phyloP scores from a whole-genome alignment of 768 basidiomycete genomes.

The Coprinopsis cinerea region DNA sequence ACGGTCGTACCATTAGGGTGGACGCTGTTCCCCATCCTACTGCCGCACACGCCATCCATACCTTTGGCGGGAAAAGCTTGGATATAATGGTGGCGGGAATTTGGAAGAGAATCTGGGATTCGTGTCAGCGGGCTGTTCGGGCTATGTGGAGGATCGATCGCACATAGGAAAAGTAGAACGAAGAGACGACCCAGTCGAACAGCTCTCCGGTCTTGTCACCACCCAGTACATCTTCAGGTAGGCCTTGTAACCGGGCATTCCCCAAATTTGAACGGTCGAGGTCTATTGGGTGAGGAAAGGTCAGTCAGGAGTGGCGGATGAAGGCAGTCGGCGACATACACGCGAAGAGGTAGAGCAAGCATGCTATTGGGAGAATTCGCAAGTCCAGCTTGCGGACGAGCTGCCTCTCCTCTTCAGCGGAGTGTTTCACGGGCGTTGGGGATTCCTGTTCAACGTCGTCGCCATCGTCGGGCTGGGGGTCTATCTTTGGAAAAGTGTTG shows the following conservation, averaged over 20 bases:
- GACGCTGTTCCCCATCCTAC: slow-evolving; percentile 76
- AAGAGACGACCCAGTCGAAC: slow-evolving; percentile 76
- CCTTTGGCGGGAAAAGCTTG: slow-evolving; percentile 62
- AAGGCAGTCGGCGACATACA: slow-evolving; percentile 39
- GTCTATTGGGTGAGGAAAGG: slow-evolving; percentile 26
- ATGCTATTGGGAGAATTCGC: slow-evolving; percentile 66
- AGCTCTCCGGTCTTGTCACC: slow-evolving; percentile 63
- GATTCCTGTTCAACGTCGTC: background rate
- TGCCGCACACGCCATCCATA: slow-evolving; percentile 61
- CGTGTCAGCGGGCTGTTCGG: background rate
- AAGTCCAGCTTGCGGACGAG: slow-evolving; percentile 61
- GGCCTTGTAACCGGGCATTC: slow-evolving; percentile 70
- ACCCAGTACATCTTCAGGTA: slow-evolving; percentile 56
- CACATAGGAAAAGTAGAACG: slow-evolving; percentile 78
- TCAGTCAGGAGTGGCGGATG: background rate
- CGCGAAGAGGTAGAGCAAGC: slow-evolving; percentile 71
- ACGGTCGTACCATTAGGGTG: slow-evolving; percentile 52
- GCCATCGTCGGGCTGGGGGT: background rate
- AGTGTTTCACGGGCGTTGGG: slow-evolving; percentile 12
- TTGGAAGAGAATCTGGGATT: slow-evolving; percentile 56
- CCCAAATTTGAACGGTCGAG: slow-evolving; percentile 77
- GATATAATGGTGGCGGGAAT: slow-evolving; percentile 60
- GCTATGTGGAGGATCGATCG: slow-evolving; percentile 15
- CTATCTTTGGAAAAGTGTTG: background rate
- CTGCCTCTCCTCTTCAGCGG: slow-evolving; percentile 37